Base-by-base conservation (phyloP, 192 early-diverging fungal genomes). In the Gaertneriomyces sp. region DNA sequence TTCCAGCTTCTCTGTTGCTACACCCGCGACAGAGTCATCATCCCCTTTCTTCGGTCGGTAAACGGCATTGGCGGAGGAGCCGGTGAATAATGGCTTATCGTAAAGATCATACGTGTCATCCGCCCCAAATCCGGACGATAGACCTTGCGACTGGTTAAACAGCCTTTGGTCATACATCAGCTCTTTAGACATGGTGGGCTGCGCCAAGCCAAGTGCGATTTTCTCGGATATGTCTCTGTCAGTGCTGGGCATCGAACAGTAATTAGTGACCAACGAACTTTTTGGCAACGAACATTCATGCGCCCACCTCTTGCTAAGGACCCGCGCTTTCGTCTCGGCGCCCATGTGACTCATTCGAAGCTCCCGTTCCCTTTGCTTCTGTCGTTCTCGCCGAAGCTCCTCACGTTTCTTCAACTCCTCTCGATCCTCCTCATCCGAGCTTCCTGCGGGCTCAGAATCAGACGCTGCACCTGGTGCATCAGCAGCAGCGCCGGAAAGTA, bases 201-300 rank as follows among this genome's bases (percentile, higher is more conserved):
- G 91, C 20, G 94, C 96, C 58, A 97, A 76, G 19, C 97, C 97
- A 53, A 99, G 82, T 0, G 97, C 97, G 57, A 99, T 91, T 74
- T 96, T 98, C 79, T 99, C 97, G 0, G 95, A 98, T 58, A 99
- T 93, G 80, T 99, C 97, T 71, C 97, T 87, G 3, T 87, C 87
- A 69, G 82, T 71, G 41, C 88, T 92, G 73, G 20, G 49, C 41
- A 52, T 2, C 3, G 5, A 58, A 61, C 50, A 55, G 65, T 52
- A 11, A 41, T 61, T 0, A 66, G 17, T 14, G 12, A 5, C 14
- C 8, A 16, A 8, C 54, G 38, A 8, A 14, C 33, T 14, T 0
- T 16, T 8, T 14, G 12, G 12, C 2, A 40, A 45, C 2, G n/a
- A 14, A 44, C 4, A 12, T n/a, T 7, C 4, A n/a, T 5, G 10